A percentile compares a stretch with the other conserved stretches of the same genome.
Conservation (phyloP, 2,329 filamentous ascomycete species). For the Fusarium hainanense region DNA sequence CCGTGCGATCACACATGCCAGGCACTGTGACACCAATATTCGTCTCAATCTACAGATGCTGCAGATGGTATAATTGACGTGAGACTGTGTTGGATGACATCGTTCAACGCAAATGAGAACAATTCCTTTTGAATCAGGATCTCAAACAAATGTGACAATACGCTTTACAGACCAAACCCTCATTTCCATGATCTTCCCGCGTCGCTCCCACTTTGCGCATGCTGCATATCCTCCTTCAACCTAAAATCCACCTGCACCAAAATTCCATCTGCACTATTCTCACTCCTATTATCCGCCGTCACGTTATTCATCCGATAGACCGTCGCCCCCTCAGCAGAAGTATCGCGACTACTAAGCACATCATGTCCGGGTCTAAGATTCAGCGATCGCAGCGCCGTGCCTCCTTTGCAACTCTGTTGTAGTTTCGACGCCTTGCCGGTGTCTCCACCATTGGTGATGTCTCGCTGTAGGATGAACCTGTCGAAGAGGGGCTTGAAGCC, state of each 20-base stretch:
- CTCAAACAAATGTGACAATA: background rate
- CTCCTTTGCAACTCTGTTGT: slow-evolving; percentile 36
- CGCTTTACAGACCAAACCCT: background rate
- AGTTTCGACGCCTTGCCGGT: slow-evolving; percentile 42
- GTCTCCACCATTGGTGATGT: slow-evolving; percentile 29
- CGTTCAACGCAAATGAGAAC: background rate
- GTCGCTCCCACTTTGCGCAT: slow-evolving; percentile 14
- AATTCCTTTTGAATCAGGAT: background rate
- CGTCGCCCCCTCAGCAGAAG: slow-evolving; percentile 38
- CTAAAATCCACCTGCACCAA: slow-evolving; percentile 53
- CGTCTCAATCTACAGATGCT: background rate
- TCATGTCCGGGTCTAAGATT: slow-evolving; percentile 48
- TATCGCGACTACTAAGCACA: slow-evolving; percentile 44
- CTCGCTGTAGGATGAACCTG: slow-evolving; percentile 46
- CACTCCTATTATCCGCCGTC: slow-evolving; percentile 40
- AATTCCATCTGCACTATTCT: slow-evolving; percentile 48
- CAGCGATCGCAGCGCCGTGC: slow-evolving; percentile 48
- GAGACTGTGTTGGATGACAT: too few species aligned
- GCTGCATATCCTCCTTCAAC: slow-evolving; percentile 46
- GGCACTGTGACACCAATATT: background rate
- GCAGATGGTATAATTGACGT: background rate
- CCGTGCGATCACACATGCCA: background rate
- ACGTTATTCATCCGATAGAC: slow-evolving; percentile 35
- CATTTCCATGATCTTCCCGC: slow-evolving; percentile 1
- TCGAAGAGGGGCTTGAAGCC: slow-evolving; percentile 61